These are phyloP conservation scores for Boechera stricta DNA, from an alignment of 345 rosid species.

Conservation along the genomic window DNA sequence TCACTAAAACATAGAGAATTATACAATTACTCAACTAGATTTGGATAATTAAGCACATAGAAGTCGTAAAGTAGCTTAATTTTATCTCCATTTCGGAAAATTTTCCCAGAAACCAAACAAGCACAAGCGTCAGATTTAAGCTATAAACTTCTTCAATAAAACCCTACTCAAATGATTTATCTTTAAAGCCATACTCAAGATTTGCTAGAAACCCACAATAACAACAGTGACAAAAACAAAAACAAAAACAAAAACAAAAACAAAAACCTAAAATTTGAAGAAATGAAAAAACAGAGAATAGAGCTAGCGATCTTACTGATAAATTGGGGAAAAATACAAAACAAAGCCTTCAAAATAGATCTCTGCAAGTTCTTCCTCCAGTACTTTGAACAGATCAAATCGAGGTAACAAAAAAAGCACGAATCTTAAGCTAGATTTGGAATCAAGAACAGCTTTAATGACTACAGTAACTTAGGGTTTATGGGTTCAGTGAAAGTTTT, in stretches of 20 bases:
- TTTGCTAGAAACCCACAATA: background rate
- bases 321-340: conserved; percentile 56
- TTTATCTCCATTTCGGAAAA: conserved; percentile 35
- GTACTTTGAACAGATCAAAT: conserved; percentile 62
- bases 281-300: conserved; percentile 23
- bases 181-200: conserved; percentile 2
- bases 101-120: conserved; percentile 33
- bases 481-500: conserved; percentile 5
- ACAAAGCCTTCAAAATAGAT: conserved; percentile 60
- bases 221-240: conserved; percentile 22
- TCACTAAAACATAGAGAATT: conserved; percentile 4
- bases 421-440: conserved; percentile 17
- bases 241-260: conserved; percentile 1
- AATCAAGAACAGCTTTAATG: background rate
- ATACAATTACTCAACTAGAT: conserved; percentile 25
- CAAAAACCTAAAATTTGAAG: conserved; percentile 31
- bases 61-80: conserved; percentile 25
- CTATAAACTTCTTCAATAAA: conserved; percentile 30
- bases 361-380: conserved; percentile 56
- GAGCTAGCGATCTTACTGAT: conserved; percentile 56
- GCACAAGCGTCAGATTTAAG: conserved; percentile 37
- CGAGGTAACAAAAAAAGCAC: conserved; percentile 9
- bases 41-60: conserved; percentile 30
- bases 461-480: conserved; percentile 42
- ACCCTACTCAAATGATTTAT: conserved; percentile 15